Evolutionary conservation across 164 flowering plant genomes (phyloP), one percentile per base, ranked within the genome.

Genomic region (Macadamia integrifolia): DNA sequence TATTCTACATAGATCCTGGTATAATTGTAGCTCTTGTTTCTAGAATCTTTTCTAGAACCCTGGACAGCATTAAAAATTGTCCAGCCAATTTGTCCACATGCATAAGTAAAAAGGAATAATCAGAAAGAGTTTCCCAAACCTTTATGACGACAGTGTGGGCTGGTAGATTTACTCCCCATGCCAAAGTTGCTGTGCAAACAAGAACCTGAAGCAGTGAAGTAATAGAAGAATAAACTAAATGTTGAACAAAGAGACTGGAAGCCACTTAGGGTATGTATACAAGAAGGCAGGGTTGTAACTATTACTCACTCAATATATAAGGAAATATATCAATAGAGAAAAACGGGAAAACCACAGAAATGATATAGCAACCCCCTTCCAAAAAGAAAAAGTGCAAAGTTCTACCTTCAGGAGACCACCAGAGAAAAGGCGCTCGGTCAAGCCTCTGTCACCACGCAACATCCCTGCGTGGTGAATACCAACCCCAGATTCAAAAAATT

Each of bases 381-480:
- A 35, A 35, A 0, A 35, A 35, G 40, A 35, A 5, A 35, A 35
- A 35, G 7, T 9, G 65, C 60, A 30, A 58, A 32, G 55, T 52
- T 50, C 40, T 62, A 89, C 99, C 86, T 87, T 95, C 78, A 95
- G 72, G 43, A 95, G 77, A 62, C 99, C 99, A 62, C 83, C 88
- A 72, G 99, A 89, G 74, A 95, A 95, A 68, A 92, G 94, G 57
- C 93, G 82, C 78, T 95, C 99, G 53, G 98, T 95, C 63, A 95
- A 79, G 66, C 88, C 84, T 81, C 99, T 87, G 74, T 95, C 98
- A 75, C 95, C 68, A 62, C 99, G 97, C 78, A 95, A 75, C 98
- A 95, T 95, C 58, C 98, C 99, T 77, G 99, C 99, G 82, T 95
- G 98, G 80, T 95, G 99, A 76, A 92, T 79, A 57, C 99, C 99